Evolutionary conservation across 1,284 basidiomycete species (phyloP).

Genomic region (Microbotryomycetes sp.): DNA sequence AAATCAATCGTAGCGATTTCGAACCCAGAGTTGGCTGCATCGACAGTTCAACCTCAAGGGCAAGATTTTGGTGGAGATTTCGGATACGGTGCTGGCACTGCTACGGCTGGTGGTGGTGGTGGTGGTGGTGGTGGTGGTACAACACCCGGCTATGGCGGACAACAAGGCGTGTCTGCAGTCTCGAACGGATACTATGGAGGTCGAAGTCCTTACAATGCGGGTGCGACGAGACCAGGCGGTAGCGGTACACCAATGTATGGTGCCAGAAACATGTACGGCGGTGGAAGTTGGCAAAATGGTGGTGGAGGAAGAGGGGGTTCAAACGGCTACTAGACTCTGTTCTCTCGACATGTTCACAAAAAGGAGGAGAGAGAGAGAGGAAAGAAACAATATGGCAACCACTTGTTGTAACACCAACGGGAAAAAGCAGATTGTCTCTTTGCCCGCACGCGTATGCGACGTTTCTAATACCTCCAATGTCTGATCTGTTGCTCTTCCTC

Average conservation of each 20-base stretch:
- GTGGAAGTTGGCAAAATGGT: too few species aligned
- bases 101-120: too few species aligned
- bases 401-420: neutral
- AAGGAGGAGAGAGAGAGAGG: neutral
- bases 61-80: too few species aligned
- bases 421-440: neutral
- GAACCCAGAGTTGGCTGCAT: neutral
- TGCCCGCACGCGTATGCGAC: too few species aligned
- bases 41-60: too few species aligned
- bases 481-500: slow-evolving; percentile 28
- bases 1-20: neutral
- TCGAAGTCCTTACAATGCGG: neutral
- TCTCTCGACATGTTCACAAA: too few species aligned
- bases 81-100: too few species aligned
- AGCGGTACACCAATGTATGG: neutral
- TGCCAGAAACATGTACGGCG: neutral
- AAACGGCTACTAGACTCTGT: too few species aligned
- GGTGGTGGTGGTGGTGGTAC: too few species aligned
- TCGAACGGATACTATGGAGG: neutral
- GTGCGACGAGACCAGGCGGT: neutral
- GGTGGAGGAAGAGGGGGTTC: too few species aligned
- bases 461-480: neutral
- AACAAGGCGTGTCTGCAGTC: too few species aligned
- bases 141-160: too few species aligned
- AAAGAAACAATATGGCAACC: neutral